Evolutionary conservation across 2,329 filamentous ascomycete genomes (phyloP).

Genomic region (Fusarium agapanthi): DNA sequence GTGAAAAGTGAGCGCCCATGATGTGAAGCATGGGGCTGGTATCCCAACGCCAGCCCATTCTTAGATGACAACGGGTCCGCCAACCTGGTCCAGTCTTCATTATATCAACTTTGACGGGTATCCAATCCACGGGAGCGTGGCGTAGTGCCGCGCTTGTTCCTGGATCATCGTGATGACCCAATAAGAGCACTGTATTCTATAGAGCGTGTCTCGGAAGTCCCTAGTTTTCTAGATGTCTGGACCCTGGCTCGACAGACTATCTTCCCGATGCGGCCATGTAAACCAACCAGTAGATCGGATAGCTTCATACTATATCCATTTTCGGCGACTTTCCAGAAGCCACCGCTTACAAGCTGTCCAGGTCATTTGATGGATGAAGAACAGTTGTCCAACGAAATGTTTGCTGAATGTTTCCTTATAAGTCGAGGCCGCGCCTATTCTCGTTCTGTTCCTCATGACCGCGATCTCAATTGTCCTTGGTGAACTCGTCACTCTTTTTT

Average conservation of each 20-base stretch:
- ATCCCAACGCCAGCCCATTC: not conserved
- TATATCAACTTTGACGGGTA: not conserved
- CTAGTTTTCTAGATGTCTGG: conserved; percentile 1
- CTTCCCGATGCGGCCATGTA: conserved; percentile 22
- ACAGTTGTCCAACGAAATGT: not conserved
- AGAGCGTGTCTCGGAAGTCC: not conserved
- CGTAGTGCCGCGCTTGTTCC: not conserved
- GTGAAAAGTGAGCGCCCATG: not conserved
- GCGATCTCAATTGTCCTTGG: not conserved
- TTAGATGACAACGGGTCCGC: not conserved
- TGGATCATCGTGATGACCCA: conserved; percentile 11
- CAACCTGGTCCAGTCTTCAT: not conserved
- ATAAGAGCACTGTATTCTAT: not conserved
- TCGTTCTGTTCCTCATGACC: not conserved
- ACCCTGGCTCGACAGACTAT: not conserved
- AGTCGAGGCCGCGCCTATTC: not conserved
- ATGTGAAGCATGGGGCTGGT: not conserved
- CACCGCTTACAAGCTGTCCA: not conserved
- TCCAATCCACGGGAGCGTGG: not conserved
- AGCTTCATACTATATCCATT: conserved; percentile 11
- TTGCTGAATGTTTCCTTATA: not conserved
- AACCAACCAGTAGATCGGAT: not conserved
- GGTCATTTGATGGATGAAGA: not conserved
- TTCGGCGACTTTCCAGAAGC: conserved; percentile 22
- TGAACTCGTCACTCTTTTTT: not conserved